Evolutionary conservation across 768 basidiomycete genomes (phyloP).

Genomic region (Boletales sp.): DNA sequence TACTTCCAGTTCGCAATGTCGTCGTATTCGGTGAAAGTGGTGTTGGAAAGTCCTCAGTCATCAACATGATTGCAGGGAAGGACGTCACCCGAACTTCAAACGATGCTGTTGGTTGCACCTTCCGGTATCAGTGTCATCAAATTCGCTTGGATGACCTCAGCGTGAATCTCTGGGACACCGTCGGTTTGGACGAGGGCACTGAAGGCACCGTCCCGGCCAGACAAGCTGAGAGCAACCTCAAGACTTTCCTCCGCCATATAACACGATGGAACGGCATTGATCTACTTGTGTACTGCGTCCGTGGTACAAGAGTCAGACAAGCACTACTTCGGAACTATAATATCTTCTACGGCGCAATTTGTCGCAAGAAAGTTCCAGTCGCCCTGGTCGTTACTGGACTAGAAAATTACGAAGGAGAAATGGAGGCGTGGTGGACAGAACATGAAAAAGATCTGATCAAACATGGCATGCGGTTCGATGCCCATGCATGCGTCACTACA

Average conservation of each 20-base stretch:
- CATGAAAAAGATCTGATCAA: slow-evolving; percentile 30
- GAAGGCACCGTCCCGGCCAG: slow-evolving; percentile 25
- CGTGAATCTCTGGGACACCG: slow-evolving; percentile 31
- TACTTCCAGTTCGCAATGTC: slow-evolving; percentile 26
- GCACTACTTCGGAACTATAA: slow-evolving; percentile 28
- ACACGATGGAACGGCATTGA: slow-evolving; percentile 24
- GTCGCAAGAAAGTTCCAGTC: slow-evolving; percentile 29
- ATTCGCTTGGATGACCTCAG: slow-evolving; percentile 15
- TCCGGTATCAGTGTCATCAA: slow-evolving; percentile 21
- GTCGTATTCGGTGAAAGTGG: slow-evolving; percentile 42
- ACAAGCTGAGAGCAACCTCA: slow-evolving; percentile 25
- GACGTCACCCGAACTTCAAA: slow-evolving; percentile 28
- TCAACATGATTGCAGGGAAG: slow-evolving; percentile 35
- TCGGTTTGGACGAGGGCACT: slow-evolving; percentile 30
- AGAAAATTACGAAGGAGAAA: slow-evolving; percentile 32
- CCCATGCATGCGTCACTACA: slow-evolving; percentile 41
- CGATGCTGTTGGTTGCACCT: slow-evolving; percentile 34
- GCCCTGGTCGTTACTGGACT: slow-evolving; percentile 35
- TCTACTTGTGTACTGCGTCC: slow-evolving; percentile 33
- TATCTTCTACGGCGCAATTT: slow-evolving; percentile 27
- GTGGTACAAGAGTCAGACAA: slow-evolving; percentile 29
- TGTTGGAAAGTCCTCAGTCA: slow-evolving; percentile 38
- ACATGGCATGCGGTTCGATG: slow-evolving; percentile 35
- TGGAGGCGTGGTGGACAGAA: slow-evolving; percentile 38
- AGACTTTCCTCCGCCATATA: slow-evolving; percentile 32